These are phyloP conservation scores for Litchi chinensis DNA, from an alignment of 345 rosid species.

Conservation along the genomic window DNA sequence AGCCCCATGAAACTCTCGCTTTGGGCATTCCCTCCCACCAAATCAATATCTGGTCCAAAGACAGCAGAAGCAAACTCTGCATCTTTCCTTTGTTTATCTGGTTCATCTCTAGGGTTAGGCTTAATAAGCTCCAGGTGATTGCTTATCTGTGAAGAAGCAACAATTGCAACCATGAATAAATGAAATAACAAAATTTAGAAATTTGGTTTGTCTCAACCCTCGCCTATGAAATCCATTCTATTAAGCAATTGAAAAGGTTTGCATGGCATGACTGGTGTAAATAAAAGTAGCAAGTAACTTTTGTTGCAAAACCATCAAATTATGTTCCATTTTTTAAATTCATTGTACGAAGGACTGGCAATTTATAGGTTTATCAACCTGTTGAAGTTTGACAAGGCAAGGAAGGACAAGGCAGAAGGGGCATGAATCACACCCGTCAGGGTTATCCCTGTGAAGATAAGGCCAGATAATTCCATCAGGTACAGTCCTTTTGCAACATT, in stretches of 20 bases:
- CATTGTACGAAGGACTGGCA: background rate
- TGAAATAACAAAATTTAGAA: background rate
- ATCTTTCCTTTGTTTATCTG: conserved; percentile 84
- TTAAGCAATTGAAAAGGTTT: background rate
- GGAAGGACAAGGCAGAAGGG: conserved; percentile 97
- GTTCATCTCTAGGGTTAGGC: conserved; percentile 90
- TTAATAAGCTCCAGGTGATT: conserved; percentile 95
- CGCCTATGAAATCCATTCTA: background rate
- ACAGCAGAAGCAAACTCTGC: conserved; percentile 84
- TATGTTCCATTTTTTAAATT: too few species aligned
- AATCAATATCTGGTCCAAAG: conserved; percentile 75
- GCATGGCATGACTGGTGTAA: background rate
- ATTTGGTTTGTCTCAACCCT: background rate
- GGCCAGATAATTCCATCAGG: conserved; percentile 92
- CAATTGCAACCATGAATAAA: conserved; percentile 17
- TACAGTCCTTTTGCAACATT: conserved; percentile 87
- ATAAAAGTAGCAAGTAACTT: background rate
- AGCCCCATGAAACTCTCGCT: conserved; percentile 82
- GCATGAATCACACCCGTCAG: conserved; percentile 95
- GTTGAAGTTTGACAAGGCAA: conserved; percentile 85
- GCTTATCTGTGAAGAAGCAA: conserved; percentile 61
- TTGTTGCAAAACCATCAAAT: background rate
- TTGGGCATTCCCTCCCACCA: conserved; percentile 75
- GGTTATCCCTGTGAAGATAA: conserved; percentile 78
- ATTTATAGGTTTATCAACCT: conserved; percentile 42